Percentiles rank a stretch among this genome's conserved stretches.
These are phyloP conservation scores for Phyllostachys edulis DNA, from an alignment of 176 grass and related monocot genomes.

Conservation along the genomic window DNA sequence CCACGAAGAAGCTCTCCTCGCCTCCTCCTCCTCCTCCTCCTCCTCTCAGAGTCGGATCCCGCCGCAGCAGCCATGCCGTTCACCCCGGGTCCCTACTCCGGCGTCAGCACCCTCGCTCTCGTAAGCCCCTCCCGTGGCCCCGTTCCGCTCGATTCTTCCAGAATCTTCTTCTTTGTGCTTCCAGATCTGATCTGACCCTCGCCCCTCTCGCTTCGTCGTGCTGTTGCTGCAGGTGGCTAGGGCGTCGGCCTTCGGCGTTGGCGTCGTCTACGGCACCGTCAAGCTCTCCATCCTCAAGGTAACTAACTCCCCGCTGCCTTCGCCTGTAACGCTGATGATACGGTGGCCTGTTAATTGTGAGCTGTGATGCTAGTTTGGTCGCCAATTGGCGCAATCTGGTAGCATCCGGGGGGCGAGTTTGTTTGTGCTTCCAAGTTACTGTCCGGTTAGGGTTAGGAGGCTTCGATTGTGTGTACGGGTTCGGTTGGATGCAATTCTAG, in stretches of 20 bases:
- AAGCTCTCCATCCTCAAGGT: conserved; percentile 92
- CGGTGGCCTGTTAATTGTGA: background rate
- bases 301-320: background rate
- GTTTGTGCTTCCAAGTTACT: background rate
- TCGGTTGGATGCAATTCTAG: background rate
- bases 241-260: conserved; percentile 62
- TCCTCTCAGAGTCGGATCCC: background rate
- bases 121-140: conserved; percentile 23
- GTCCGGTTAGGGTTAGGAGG: background rate
- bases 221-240: conserved; percentile 64
- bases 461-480: background rate
- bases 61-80: conserved; percentile 56
- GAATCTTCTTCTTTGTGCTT: background rate
- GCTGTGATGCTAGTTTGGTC: background rate
- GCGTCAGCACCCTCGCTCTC: conserved; percentile 82
- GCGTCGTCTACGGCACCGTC: conserved; percentile 75
- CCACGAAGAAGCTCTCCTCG: background rate
- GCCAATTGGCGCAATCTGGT: background rate
- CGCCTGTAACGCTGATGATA: background rate
- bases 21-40: background rate
- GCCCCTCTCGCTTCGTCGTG: background rate
- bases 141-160: background rate
- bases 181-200: conserved; percentile 29
- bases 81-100: conserved; percentile 79
- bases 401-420: background rate